Percentiles rank a stretch among this genome's conserved stretches.
phyloP scores from a whole-genome alignment of 1,284 basidiomycete genomes.

The Moesziomyces antarcticus region DNA sequence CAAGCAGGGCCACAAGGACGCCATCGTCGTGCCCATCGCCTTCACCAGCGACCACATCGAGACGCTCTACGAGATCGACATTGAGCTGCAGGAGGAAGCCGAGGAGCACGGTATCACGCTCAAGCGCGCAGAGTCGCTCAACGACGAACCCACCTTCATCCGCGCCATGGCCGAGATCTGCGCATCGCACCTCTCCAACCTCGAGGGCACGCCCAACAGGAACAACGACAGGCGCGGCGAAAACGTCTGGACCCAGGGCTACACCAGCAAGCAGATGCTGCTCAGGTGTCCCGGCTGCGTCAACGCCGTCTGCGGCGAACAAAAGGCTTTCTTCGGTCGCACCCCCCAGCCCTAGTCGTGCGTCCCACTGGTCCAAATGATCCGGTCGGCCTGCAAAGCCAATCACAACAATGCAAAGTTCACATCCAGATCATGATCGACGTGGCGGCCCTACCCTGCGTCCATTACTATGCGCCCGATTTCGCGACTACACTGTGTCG shows the following conservation, averaged over 20 bases:
- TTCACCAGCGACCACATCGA: conserved; percentile 99
- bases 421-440: not conserved
- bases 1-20: conserved; percentile 84
- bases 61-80: conserved; percentile 94
- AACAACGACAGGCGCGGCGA: conserved; percentile 35
- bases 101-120: conserved; percentile 87
- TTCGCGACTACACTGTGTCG: conserved; percentile 34
- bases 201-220: conserved; percentile 31
- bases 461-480: not conserved
- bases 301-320: conserved; percentile 84
- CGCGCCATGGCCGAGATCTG: conserved; percentile 95
- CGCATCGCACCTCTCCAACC: conserved; percentile 76
- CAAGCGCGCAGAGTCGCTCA: conserved; percentile 91
- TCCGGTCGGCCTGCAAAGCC: not conserved
- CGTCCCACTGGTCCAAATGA: not conserved
- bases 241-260: conserved; percentile 60
- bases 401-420: not conserved
- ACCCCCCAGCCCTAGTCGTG: conserved; percentile 13
- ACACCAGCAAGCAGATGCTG: conserved; percentile 81
- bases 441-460: not conserved
- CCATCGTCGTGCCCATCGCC: conserved; percentile 92
- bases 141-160: conserved; percentile 96
- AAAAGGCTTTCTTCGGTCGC: conserved; percentile 83
- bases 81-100: conserved; percentile 87
- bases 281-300: conserved; percentile 93